Base-by-base conservation (phyloP, 2,329 filamentous ascomycete species). In the Ramichloridium luteum region DNA sequence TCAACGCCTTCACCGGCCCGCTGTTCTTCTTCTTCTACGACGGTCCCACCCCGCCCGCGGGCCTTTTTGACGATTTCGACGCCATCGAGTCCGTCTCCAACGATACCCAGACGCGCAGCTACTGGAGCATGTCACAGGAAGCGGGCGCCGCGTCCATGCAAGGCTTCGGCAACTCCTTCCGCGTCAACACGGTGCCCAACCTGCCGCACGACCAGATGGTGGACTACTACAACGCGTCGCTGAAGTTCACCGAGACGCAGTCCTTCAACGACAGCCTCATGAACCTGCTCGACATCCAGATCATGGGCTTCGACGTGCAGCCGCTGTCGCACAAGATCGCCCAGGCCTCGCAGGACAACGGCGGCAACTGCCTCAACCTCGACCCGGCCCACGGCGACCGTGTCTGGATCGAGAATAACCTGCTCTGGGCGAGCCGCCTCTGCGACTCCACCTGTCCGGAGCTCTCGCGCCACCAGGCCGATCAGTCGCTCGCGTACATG, bases 141-240 rank as follows among this genome's bases (percentile, higher is more conserved):
- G 39, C 37, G 6, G 38, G 40, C 15, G 41, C 39, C 5, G 41
- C 37, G 3, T 23, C 29, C 3, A 31, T 43, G 4, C 14, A 20
- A 13, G 41, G 41, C 13, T 41, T 44, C 22, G 40, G 39, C 12
- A 42, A 40, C 13, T 40, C 37, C 16, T 44, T 44, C 39, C 41
- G 41, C 15, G 38, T 34, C n/a, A 28, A 22, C 13, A 43, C 37
- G 4, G 26, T 32, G 9, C 39, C 35, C 10, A 44, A 44, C 28
- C 25, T 44, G 1, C 39, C 40, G 2, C 35, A 40, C 22, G 34
- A 43, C 13, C 31, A 34, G 20, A 42, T 40, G 35, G 35, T 40
- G 18, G 30, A 42, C 5, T 42, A 35, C 35, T 28, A 37, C 34
- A 14, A 20, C 16, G 6, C 16, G 8, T 40, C 32, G 32, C 40